Conservation (phyloP, 805 yeast species). For the Starmerella stellata region DNA sequence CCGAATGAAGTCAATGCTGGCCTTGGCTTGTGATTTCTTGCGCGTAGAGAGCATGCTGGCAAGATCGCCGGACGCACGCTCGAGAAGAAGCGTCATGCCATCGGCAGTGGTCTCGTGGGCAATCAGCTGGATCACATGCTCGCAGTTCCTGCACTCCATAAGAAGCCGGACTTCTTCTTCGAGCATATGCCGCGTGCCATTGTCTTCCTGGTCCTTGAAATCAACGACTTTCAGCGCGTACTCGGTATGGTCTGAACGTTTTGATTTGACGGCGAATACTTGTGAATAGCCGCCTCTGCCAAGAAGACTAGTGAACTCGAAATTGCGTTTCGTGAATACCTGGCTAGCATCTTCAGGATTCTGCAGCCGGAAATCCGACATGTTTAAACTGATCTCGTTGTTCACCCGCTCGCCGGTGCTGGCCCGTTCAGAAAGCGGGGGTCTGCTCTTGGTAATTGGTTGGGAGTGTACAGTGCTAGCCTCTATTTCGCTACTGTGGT, state of each 20-base stretch:
- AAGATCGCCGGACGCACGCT: conserved; percentile 81
- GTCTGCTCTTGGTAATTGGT: too few species aligned
- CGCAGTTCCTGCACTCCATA: conserved; percentile 37
- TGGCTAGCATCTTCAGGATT: background rate
- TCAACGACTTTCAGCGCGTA: conserved; percentile 12
- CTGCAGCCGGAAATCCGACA: background rate
- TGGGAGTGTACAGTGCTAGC: too few species aligned
- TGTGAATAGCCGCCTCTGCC: conserved; percentile 13
- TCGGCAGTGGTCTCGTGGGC: conserved; percentile 56
- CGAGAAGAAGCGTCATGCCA: conserved; percentile 63
- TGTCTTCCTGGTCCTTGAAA: background rate
- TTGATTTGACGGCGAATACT: conserved; percentile 6
- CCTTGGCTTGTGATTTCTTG: conserved; percentile 24
- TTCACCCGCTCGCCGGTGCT: background rate
- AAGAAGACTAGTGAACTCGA: background rate
- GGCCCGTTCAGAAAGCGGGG: background rate
- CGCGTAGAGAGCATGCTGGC: conserved; percentile 59
- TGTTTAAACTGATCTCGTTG: background rate
- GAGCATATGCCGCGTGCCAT: conserved; percentile 17
- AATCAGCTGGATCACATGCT: conserved; percentile 59
- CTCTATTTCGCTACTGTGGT: background rate
- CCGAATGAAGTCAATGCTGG: conserved; percentile 66
- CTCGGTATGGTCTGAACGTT: background rate
- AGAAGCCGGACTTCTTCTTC: conserved; percentile 68
- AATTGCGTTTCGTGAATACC: background rate